These are phyloP conservation scores for Piper longum DNA, from an alignment of 164 flowering plant genomes.

Conservation along the genomic window DNA sequence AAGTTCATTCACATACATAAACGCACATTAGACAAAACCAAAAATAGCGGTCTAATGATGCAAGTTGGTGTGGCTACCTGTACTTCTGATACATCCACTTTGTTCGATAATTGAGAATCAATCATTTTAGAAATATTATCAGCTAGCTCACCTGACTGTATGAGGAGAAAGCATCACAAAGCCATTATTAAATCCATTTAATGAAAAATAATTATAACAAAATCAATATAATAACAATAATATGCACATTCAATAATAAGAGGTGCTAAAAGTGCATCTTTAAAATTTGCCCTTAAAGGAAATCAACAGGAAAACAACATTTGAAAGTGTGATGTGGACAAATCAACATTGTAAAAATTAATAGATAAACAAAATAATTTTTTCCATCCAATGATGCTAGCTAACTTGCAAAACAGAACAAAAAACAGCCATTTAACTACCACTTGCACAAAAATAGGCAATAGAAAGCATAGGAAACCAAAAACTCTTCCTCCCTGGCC, in stretches of 20 bases:
- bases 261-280: not conserved
- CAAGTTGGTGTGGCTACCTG: conserved; percentile 35
- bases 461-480: not conserved
- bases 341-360: too few relatives aligned
- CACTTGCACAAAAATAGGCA: not conserved
- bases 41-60: not conserved
- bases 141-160: conserved; percentile 84
- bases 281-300: not conserved
- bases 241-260: not conserved
- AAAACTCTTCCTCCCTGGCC: not conserved
- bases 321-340: too few relatives aligned
- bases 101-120: conserved; percentile 57
- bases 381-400: not conserved
- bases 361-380: not conserved
- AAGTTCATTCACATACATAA: not conserved
- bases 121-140: conserved; percentile 82
- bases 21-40: too few relatives aligned
- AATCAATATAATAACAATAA: not conserved
- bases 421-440: not conserved
- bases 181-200: too few relatives aligned
- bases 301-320: not conserved
- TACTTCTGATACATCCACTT: conserved; percentile 90
- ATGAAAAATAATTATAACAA: not conserved
- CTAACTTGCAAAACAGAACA: not conserved
- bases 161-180: conserved; percentile 1